Evolutionary conservation across 495 filamentous ascomycete species (phyloP).

Genomic region (Penicillium salamii): DNA sequence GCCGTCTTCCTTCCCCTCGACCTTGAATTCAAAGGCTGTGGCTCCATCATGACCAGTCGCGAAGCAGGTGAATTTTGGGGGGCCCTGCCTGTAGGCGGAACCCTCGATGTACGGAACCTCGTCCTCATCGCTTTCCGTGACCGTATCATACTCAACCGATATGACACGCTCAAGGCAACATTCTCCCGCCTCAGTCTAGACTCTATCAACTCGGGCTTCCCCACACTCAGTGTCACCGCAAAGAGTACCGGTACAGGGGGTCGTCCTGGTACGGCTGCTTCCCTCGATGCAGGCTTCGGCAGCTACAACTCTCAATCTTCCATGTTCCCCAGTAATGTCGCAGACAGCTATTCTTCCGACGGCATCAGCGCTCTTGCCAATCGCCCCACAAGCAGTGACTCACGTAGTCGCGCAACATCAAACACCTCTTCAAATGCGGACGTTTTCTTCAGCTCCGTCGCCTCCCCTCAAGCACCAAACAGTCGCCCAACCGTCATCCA

Average conservation of each 20-base stretch:
- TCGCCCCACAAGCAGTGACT: conserved; percentile 42
- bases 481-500: conserved; percentile 43
- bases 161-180: conserved; percentile 79
- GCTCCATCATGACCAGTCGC: conserved; percentile 67
- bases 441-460: conserved; percentile 51
- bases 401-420: conserved; percentile 71
- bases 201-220: conserved; percentile 61
- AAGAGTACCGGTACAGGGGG: conserved; percentile 45
- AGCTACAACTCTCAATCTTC: conserved; percentile 75
- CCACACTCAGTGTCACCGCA: conserved; percentile 44
- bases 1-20: conserved; percentile 94
- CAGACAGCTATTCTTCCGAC: conserved; percentile 49
- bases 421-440: conserved; percentile 72
- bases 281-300: conserved; percentile 64
- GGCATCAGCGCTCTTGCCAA: conserved; percentile 42
- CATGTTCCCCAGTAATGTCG: conserved; percentile 58
- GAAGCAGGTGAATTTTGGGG: conserved; percentile 91
- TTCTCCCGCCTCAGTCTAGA: conserved; percentile 91
- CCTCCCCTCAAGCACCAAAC: conserved; percentile 35
- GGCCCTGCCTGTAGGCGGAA: conserved; percentile 47
- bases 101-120: conserved; percentile 82
- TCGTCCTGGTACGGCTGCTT: conserved; percentile 67
- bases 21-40: conserved; percentile 85
- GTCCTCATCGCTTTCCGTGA: conserved; percentile 90
- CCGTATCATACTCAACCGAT: conserved; percentile 77